These are phyloP conservation scores for Leccinum barrowsii DNA, from an alignment of 768 basidiomycete genomes.

Conservation along the genomic window DNA sequence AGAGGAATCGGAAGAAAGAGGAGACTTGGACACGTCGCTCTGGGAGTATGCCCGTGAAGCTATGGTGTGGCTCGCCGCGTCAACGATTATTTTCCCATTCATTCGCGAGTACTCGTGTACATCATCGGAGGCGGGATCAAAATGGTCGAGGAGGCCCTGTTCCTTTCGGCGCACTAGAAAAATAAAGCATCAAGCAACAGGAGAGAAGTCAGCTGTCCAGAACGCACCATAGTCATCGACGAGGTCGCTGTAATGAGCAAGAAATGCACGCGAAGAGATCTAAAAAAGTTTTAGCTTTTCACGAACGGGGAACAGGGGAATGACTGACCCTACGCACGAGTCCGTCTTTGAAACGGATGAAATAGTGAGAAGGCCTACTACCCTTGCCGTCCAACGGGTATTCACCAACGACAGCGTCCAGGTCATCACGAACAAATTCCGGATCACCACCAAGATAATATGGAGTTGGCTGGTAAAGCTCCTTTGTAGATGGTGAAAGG, in stretches of 20 bases:
- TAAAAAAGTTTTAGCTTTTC: constrained; percentile 22
- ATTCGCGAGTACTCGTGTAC: constrained; percentile 62
- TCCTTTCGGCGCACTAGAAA: constrained; percentile 43
- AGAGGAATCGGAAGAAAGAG: constrained; percentile 12
- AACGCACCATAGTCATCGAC: constrained; percentile 56
- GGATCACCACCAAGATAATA: constrained; percentile 34
- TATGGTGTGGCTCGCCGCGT: constrained; percentile 4
- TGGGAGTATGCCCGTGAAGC: constrained; percentile 6
- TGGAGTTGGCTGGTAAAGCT: constrained; percentile 38
- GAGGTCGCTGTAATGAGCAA: constrained; percentile 38
- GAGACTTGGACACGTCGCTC: constrained; percentile 10
- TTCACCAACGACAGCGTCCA: constrained; percentile 59
- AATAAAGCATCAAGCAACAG: constrained; percentile 5
- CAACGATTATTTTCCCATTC: constrained; percentile 35
- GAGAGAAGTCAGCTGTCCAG: neutral
- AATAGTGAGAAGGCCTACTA: constrained; percentile 47
- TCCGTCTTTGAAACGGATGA: constrained; percentile 56
- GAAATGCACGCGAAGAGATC: constrained; percentile 43
- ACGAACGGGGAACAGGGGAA: neutral
- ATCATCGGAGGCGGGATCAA: constrained; percentile 54
- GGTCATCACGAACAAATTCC: constrained; percentile 27
- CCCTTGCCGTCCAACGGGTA: constrained; percentile 31
- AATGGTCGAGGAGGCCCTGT: constrained; percentile 41
- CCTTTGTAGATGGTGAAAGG: constrained; percentile 37
- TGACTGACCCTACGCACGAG: constrained; percentile 52